Evolutionary conservation across 164 flowering plant species (phyloP).

Genomic region (Macadamia tetraphylla): DNA sequence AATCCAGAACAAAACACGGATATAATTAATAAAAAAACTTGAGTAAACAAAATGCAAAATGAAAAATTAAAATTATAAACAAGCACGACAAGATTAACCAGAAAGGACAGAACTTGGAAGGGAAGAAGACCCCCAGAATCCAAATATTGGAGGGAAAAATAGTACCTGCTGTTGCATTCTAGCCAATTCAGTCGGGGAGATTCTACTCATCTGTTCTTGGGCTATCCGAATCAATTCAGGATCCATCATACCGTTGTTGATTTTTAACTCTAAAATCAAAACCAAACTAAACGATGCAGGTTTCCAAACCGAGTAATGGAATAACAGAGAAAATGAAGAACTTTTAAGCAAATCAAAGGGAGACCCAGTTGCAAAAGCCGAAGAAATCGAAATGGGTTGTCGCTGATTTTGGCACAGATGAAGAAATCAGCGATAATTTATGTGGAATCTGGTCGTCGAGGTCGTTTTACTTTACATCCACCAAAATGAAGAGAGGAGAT

Average conservation of each 20-base stretch:
- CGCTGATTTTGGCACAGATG: neutral
- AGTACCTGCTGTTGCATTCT: constrained; percentile 82
- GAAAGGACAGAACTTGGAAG: too few relatives aligned
- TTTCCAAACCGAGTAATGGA: neutral
- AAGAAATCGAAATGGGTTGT: neutral
- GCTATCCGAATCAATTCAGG: constrained; percentile 83
- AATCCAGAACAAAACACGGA: too few relatives aligned
- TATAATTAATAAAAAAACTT: too few relatives aligned
- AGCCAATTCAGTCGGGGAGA: constrained; percentile 74
- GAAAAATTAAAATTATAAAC: too few relatives aligned
- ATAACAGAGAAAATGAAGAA: neutral
- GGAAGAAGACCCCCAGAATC: constrained; percentile 1
- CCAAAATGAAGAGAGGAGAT: neutral
- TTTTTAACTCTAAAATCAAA: constrained; percentile 5
- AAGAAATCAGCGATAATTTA: neutral
- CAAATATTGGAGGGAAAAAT: neutral
- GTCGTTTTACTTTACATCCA: neutral
- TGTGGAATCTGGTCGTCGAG: neutral
- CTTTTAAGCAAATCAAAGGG: neutral
- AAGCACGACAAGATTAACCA: neutral
- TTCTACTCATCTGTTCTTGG: constrained; percentile 93
- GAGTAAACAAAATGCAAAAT: too few relatives aligned
- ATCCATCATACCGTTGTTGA: constrained; percentile 80
- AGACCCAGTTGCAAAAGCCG: neutral
- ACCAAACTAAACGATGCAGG: neutral